Conservation (phyloP, 371 early-diverging fungal species). For the Agmasoma carcini region DNA sequence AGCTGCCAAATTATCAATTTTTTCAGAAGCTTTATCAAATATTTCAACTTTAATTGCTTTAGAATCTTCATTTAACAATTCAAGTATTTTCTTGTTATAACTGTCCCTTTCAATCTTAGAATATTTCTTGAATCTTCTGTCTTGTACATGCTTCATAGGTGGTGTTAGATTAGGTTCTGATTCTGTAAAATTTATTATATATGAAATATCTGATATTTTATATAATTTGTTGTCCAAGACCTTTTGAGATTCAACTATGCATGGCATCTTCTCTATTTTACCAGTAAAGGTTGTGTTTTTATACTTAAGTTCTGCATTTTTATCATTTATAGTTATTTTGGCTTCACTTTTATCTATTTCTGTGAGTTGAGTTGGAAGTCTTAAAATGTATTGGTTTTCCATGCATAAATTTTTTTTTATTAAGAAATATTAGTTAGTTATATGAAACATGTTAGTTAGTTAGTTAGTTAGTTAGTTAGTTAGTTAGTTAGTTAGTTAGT, state of each 20-base stretch:
- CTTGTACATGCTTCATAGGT: constrained; percentile 67
- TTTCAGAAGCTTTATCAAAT: constrained; percentile 49
- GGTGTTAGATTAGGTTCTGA: constrained; percentile 63
- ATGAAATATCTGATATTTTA: constrained; percentile 69
- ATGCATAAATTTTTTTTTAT: constrained; percentile 12
- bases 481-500: too few relatives aligned
- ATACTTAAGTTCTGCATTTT: constrained; percentile 9
- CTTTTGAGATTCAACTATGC: constrained; percentile 81
- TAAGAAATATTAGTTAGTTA: too few relatives aligned
- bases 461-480: too few relatives aligned
- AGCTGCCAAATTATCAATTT: constrained; percentile 42
- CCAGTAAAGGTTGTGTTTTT: constrained; percentile 26
- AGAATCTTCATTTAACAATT: constrained; percentile 65
- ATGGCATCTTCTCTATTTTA: constrained; percentile 70
- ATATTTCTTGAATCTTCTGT: constrained; percentile 69
- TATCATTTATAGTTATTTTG: constrained; percentile 6
- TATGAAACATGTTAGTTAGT: too few relatives aligned
- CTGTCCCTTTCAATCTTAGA: constrained; percentile 69
- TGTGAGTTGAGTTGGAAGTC: constrained; percentile 38
- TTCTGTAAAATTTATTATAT: constrained; percentile 25
- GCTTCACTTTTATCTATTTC: constrained; percentile 19
- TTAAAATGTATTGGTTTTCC: constrained; percentile 53
- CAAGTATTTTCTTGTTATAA: constrained; percentile 66
- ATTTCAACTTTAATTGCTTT: constrained; percentile 58
- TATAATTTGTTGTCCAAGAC: constrained; percentile 76